Base-by-base conservation (phyloP, 179 eudicot genomes). In the Spinacia oleracea region DNA sequence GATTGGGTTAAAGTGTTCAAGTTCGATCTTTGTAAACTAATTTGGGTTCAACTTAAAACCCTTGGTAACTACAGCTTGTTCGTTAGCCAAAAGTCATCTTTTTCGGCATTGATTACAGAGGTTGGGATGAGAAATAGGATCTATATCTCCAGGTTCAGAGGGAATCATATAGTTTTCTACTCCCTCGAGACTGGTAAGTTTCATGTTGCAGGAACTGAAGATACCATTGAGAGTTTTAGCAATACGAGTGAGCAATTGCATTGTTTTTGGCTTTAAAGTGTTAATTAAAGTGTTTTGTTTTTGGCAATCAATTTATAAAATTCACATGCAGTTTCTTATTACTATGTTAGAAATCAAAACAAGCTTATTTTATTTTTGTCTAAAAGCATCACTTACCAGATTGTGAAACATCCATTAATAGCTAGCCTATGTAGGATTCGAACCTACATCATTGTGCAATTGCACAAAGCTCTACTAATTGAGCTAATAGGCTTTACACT, bases 111-210 rank as follows among this genome's bases (percentile, higher is more conserved):
- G n/a, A 5, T 45, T 7, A 29, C 25, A 21, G 50, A 48, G 3
- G 66, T 2, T 7, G 35, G 15, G 2, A 46, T 45, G 72, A 31
- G 18, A 25, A 76, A 77, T 42, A 68, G 55, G 35, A 77, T 77
- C 8, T 77, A 77, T 51, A 10, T 69, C 1, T 59, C 74, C 16
- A 25, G 63, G 64, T 68, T 59, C 9, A 40, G 55, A 11, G 80
- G 31, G 3, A 29, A 77, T 69, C 43, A 8, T 20, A 38, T 69
- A 8, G 68, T 77, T 34, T 77, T 38, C 56, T 77, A 77, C 35
- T 77, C 80, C 9, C 68, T 77, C 9, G 74, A 69, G 16, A 42
- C 53, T 0, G 20, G 40, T 40, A 55, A 23, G 67, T 77, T 20
- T 55, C 80, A 69, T 11, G 34, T 38, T 42, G 3, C 31, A 10